Evolutionary conservation across 2,329 filamentous ascomycete genomes (phyloP).

Genomic region (Neurospora sp.): DNA sequence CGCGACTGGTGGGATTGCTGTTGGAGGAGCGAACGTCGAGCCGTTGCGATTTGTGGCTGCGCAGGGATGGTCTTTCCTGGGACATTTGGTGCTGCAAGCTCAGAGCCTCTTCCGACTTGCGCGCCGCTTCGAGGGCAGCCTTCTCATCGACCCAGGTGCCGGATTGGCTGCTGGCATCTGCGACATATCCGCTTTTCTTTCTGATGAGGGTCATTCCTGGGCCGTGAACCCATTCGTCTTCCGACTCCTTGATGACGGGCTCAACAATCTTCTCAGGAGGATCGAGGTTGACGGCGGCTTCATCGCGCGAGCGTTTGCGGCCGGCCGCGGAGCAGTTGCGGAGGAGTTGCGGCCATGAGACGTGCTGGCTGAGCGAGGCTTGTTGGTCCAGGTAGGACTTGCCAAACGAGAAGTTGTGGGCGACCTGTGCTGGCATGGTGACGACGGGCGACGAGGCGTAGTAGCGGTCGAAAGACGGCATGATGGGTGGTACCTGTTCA

Average conservation of each 20-base stretch:
- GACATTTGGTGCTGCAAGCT: constrained; percentile 33
- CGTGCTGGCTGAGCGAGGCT: constrained; percentile 24
- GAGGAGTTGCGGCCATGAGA: constrained; percentile 23
- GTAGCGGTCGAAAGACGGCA: constrained; percentile 35
- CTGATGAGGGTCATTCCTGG: constrained; percentile 67
- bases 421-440: constrained; percentile 33
- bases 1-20: constrained; percentile 20
- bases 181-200: constrained; percentile 45
- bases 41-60: constrained; percentile 60
- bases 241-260: constrained; percentile 40
- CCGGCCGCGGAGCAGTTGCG: constrained; percentile 37
- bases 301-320: constrained; percentile 67
- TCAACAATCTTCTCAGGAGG: constrained; percentile 38
- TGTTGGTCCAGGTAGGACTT: constrained; percentile 30
- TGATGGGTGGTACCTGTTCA: constrained; percentile 21
- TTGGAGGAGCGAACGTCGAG: constrained; percentile 31
- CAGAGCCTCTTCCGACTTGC: constrained; percentile 31
- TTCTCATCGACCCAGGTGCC: constrained; percentile 65
- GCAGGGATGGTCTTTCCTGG: constrained; percentile 42
- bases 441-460: constrained; percentile 36
- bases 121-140: constrained; percentile 38
- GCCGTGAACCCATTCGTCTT: constrained; percentile 61
- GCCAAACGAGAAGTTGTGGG: constrained; percentile 31
- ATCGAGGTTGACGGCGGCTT: constrained; percentile 58
- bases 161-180: constrained; percentile 56